Evolutionary conservation across 805 yeast genomes (phyloP).

Genomic region (Zygosaccharomyces bisporus): DNA sequence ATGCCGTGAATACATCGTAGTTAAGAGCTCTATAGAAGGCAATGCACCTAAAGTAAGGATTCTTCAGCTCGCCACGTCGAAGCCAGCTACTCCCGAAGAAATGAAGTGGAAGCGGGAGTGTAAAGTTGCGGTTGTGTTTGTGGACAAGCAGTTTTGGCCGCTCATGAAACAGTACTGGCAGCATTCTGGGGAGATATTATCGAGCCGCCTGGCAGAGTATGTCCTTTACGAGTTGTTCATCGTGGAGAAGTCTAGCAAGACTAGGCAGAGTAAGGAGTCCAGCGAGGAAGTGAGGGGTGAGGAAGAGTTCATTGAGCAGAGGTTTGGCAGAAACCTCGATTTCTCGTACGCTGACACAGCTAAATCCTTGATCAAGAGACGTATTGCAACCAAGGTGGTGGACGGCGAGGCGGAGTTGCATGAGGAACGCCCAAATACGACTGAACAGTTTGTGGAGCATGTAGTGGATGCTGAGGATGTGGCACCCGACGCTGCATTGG

Average conservation of each 20-base stretch:
- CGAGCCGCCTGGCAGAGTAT: constrained; percentile 86
- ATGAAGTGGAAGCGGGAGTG: constrained; percentile 58
- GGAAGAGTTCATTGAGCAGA: constrained; percentile 77
- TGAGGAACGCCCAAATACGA: constrained; percentile 1
- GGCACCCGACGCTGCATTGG: constrained; percentile 12
- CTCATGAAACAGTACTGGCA: constrained; percentile 92
- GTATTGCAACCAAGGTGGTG: constrained; percentile 67
- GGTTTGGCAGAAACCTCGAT: constrained; percentile 87
- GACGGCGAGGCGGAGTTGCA: constrained; percentile 34
- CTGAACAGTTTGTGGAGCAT: constrained; percentile 9
- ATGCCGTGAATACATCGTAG: constrained; percentile 73
- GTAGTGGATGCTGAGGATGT: constrained; percentile 10
- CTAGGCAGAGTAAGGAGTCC: constrained; percentile 15
- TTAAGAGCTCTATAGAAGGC: constrained; percentile 34
- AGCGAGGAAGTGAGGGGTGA: constrained; percentile 35
- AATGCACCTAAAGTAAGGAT: constrained; percentile 48
- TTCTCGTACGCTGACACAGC: constrained; percentile 72
- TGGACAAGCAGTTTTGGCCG: constrained; percentile 53
- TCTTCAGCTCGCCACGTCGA: constrained; percentile 66
- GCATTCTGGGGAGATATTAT: constrained; percentile 94
- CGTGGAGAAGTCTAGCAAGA: constrained; percentile 31
- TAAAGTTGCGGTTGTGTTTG: constrained; percentile 74
- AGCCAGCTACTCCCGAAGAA: constrained; percentile 59
- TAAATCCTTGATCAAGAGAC: constrained; percentile 62
- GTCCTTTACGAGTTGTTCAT: constrained; percentile 57